Percentiles rank a stretch among this genome's conserved stretches.
Evolutionary conservation across 192 early-diverging fungal genomes (phyloP).

Genomic region (Spizellomyces sp.): DNA sequence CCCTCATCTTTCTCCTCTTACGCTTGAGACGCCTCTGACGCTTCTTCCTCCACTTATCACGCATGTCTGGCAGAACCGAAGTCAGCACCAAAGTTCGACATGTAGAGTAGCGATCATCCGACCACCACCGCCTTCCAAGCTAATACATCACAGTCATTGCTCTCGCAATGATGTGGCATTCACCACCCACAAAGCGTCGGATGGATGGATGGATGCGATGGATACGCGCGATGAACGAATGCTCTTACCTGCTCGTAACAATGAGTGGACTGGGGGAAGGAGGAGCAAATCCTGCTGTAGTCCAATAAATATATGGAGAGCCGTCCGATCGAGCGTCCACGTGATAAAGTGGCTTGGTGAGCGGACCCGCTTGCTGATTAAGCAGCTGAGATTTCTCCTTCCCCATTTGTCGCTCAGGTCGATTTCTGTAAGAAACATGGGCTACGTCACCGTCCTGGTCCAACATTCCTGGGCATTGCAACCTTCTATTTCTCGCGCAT

Average conservation of each 20-base stretch:
- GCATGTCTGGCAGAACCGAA: constrained; percentile 41
- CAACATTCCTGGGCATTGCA: constrained; percentile 52
- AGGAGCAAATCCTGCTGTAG: too few species aligned
- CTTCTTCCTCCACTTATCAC: constrained; percentile 80
- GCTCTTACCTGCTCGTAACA: too few species aligned
- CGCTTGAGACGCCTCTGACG: constrained; percentile 70
- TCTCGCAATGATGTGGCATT: too few species aligned
- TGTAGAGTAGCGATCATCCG: not conserved
- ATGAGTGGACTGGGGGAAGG: too few species aligned
- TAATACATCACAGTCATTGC: too few species aligned
- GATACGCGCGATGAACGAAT: too few species aligned
- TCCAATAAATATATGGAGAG: too few species aligned
- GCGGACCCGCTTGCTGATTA: too few species aligned
- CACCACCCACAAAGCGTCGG: not conserved
- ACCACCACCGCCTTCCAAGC: not conserved
- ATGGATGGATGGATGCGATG: constrained; percentile 19
- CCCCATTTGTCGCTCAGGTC: too few species aligned
- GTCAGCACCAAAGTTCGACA: not conserved
- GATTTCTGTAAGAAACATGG: constrained; percentile 6
- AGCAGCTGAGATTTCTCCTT: too few species aligned
- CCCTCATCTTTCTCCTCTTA: constrained; percentile 77
- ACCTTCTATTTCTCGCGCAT: constrained; percentile 20
- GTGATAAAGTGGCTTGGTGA: too few species aligned
- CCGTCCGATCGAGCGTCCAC: too few species aligned
- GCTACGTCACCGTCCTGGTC: constrained; percentile 44